A percentile compares a stretch with the other conserved stretches of the same genome.
phyloP scores from a whole-genome alignment of 2,329 filamentous ascomycete genomes.

The Verticillium alfalfae region DNA sequence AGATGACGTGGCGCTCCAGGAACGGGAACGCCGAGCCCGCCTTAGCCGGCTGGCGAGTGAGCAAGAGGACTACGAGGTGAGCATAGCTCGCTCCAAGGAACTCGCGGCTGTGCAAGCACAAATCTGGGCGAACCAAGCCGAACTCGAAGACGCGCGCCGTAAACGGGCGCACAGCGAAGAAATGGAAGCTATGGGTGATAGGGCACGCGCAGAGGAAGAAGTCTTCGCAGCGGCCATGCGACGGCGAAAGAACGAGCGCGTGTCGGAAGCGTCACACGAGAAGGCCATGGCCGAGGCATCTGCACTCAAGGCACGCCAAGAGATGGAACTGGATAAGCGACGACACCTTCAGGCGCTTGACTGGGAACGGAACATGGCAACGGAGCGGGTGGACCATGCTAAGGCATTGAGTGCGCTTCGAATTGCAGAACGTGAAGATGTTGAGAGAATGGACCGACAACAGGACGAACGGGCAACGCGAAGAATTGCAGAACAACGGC shows the following conservation, averaged over 20 bases:
- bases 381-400: conserved; percentile 41
- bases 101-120: conserved; percentile 45
- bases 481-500: conserved; percentile 44
- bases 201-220: conserved; percentile 41
- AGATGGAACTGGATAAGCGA: conserved; percentile 37
- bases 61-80: conserved; percentile 40
- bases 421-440: conserved; percentile 43
- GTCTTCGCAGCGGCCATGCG: conserved; percentile 28
- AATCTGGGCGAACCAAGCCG: conserved; percentile 40
- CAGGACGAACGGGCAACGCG: conserved; percentile 39
- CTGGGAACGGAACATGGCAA: conserved; percentile 42
- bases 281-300: conserved; percentile 39
- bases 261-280: conserved; percentile 37
- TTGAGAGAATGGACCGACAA: conserved; percentile 40
- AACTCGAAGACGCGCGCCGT: conserved; percentile 46
- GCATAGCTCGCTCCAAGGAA: conserved; percentile 43
- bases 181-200: conserved; percentile 33
- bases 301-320: conserved; percentile 35
- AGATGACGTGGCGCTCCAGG: conserved; percentile 39
- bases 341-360: conserved; percentile 38
- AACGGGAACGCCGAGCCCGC: conserved; percentile 43
- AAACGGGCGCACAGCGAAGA: conserved; percentile 40
- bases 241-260: conserved; percentile 28
- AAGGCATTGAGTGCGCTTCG: conserved; percentile 42
- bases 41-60: conserved; percentile 39